phyloP scores from a whole-genome alignment of 2,329 filamentous ascomycete genomes.

The Colletotrichum neosansevieriae region DNA sequence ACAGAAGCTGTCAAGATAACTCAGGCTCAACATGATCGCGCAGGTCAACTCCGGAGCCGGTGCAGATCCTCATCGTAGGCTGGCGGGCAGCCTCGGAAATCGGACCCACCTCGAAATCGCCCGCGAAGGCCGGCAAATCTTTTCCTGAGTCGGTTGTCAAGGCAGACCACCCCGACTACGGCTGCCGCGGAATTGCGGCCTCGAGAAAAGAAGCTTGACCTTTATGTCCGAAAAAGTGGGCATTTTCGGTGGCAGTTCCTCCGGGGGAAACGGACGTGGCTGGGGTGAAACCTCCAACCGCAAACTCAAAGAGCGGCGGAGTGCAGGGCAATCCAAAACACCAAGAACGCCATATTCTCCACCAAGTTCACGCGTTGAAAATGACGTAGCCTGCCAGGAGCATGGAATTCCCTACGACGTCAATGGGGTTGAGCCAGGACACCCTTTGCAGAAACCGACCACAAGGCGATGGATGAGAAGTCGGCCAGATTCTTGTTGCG shows the following conservation, averaged over 20 bases:
- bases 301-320: conserved; percentile 2
- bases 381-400: background rate
- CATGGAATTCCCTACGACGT: background rate
- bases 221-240: too few species aligned
- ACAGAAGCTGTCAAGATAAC: too few species aligned
- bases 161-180: background rate
- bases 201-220: background rate
- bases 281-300: conserved; percentile 22
- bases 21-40: too few species aligned
- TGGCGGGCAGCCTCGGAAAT: background rate
- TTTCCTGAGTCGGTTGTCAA: background rate
- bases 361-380: too few species aligned
- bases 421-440: background rate
- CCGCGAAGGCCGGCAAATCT: background rate
- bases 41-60: background rate
- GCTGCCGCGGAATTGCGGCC: conserved; percentile 14
- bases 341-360: too few species aligned
- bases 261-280: conserved; percentile 9
- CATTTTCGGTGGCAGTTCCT: too few species aligned
- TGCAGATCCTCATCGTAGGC: background rate
- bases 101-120: conserved; percentile 16
- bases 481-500: background rate
- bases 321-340: conserved; percentile 17
- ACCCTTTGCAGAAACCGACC: background rate
- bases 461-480: background rate